Conservation (phyloP, 257 asterid species). For the Solanum infundibuliforme region DNA sequence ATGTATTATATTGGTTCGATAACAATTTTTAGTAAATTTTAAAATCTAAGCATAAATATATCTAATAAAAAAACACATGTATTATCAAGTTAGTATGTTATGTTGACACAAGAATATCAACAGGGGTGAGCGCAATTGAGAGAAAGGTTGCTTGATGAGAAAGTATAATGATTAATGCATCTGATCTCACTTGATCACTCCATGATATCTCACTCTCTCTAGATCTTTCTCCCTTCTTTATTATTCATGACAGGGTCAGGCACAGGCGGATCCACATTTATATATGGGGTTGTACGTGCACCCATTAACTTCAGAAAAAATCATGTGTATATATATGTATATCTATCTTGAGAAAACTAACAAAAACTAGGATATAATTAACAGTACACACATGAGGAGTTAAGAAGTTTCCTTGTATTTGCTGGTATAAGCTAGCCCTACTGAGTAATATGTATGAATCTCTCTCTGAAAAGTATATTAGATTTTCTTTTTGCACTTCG, state of each 20-base stretch:
- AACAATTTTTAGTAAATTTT: not conserved
- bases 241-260: not conserved
- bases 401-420: too few relatives aligned
- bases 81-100: not conserved
- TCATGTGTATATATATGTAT: not conserved
- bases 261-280: too few relatives aligned
- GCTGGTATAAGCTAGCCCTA: not conserved
- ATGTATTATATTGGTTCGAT: too few relatives aligned
- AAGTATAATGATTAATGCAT: not conserved
- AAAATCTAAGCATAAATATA: not conserved
- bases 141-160: not conserved
- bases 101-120: not conserved
- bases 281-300: not conserved
- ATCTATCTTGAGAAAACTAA: too few relatives aligned
- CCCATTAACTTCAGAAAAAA: too few relatives aligned
- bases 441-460: not conserved
- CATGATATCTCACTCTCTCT: not conserved
- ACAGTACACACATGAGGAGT: rapidly evolving
- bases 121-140: not conserved
- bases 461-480: not conserved
- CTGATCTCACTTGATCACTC: slow-evolving; percentile 2
- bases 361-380: too few relatives aligned
- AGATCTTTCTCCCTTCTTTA: not conserved
- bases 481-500: not conserved
- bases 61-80: not conserved